phyloP scores from a whole-genome alignment of 2,329 filamentous ascomycete species.

The Neonectria neomacrospora region DNA sequence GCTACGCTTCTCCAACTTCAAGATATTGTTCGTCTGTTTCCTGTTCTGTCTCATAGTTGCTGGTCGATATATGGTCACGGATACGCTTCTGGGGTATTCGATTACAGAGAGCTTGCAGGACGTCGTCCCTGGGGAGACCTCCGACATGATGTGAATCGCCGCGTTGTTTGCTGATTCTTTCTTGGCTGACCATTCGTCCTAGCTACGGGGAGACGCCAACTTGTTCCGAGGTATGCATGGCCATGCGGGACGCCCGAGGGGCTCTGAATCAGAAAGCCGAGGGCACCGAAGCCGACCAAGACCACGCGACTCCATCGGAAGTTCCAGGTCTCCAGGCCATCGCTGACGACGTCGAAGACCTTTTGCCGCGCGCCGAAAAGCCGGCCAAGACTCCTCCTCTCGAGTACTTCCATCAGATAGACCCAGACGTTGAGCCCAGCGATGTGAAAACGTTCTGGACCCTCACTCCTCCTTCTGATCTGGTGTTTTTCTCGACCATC shows the following conservation, averaged over 20 bases:
- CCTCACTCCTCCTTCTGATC: not conserved
- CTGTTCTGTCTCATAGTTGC: not conserved
- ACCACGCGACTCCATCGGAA: not conserved
- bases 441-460: not conserved
- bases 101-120: not conserved
- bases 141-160: not conserved
- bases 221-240: not conserved
- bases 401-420: not conserved
- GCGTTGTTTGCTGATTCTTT: not conserved
- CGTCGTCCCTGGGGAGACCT: too few relatives aligned
- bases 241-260: not conserved
- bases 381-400: not conserved
- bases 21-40: not conserved
- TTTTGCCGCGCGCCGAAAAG: not conserved
- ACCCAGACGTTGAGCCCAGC: not conserved
- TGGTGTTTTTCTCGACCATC: not conserved
- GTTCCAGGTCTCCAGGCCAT: not conserved
- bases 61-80: not conserved
- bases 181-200: not conserved
- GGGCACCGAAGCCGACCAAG: not conserved
- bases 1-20: too few relatives aligned
- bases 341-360: not conserved
- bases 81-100: not conserved
- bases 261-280: not conserved
- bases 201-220: conserved; percentile 3